Evolutionary conservation across 1,284 basidiomycete species (phyloP).

Genomic region (Amylostereum chailletii): DNA sequence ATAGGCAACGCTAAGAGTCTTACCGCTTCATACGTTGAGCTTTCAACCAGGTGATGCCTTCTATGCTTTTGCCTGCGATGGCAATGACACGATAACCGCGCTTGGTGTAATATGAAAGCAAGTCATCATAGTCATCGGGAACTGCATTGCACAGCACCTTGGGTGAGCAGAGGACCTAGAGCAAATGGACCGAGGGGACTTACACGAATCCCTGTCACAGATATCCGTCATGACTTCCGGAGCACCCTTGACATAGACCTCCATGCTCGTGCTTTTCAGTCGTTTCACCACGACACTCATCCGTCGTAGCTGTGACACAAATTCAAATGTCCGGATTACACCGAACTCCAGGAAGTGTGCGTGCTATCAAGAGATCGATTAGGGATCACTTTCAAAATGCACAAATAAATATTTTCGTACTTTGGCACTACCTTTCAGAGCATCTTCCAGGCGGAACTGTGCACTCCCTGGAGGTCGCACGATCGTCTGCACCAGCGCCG

Average conservation of each 20-base stretch:
- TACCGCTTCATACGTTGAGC: conserved; percentile 94
- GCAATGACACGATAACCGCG: conserved; percentile 98
- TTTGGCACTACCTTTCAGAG: conserved; percentile 72
- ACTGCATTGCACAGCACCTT: conserved; percentile 38
- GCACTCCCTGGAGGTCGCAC: conserved; percentile 91
- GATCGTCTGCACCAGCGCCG: conserved; percentile 93
- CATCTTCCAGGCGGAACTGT: conserved; percentile 87
- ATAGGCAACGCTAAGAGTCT: conserved; percentile 11
- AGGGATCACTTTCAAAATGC: background rate
- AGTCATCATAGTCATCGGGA: conserved; percentile 93
- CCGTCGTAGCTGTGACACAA: conserved; percentile 85
- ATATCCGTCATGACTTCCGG: conserved; percentile 98
- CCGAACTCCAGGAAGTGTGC: conserved; percentile 95
- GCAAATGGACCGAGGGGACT: conserved; percentile 23
- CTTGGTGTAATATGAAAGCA: conserved; percentile 94
- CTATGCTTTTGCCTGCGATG: conserved; percentile 93
- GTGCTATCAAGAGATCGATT: conserved; percentile 41
- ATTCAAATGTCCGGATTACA: conserved; percentile 95
- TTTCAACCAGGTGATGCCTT: conserved; percentile 93
- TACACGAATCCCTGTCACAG: conserved; percentile 82
- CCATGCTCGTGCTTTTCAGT: conserved; percentile 91
- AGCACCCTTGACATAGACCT: conserved; percentile 97
- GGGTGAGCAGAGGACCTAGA: background rate
- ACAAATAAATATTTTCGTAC: conserved; percentile 29
- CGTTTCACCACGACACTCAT: conserved; percentile 99